A percentile compares a stretch with the other conserved stretches of the same genome.
phyloP scores from a whole-genome alignment of 495 filamentous ascomycete species.

The Talaromyces adpressus region DNA sequence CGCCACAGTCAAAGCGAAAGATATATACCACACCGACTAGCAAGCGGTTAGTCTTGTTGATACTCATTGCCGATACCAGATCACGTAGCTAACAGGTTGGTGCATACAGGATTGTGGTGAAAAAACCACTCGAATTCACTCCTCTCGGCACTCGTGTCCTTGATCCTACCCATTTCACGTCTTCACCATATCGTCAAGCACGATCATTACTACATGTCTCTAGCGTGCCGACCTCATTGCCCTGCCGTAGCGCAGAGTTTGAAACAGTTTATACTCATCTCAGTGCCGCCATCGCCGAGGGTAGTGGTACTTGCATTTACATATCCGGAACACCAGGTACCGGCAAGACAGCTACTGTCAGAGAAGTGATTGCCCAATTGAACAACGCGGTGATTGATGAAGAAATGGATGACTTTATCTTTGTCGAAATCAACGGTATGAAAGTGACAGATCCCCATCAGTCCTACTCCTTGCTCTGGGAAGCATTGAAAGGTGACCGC shows the following conservation, averaged over 20 bases:
- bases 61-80: not conserved
- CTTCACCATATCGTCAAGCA: slow-evolving; percentile 86
- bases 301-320: slow-evolving; percentile 92
- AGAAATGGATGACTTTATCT: slow-evolving; percentile 97
- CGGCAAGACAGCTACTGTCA: slow-evolving; percentile 95
- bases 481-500: slow-evolving; percentile 87
- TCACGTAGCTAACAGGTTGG: not conserved
- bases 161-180: slow-evolving; percentile 66
- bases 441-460: slow-evolving; percentile 98
- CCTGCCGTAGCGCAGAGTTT: slow-evolving; percentile 91
- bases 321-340: slow-evolving; percentile 99
- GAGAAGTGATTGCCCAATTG: slow-evolving; percentile 86
- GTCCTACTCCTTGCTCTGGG: slow-evolving; percentile 91
- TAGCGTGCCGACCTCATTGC: slow-evolving; percentile 78
- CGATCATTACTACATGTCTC: slow-evolving; percentile 88
- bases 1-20: slow-evolving; percentile 50
- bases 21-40: slow-evolving; percentile 62
- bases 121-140: slow-evolving; percentile 91
- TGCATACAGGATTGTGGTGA: slow-evolving; percentile 59
- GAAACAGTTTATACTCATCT: slow-evolving; percentile 86
- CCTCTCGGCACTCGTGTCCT: slow-evolving; percentile 84
- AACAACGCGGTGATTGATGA: slow-evolving; percentile 78
- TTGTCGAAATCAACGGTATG: slow-evolving; percentile 99
- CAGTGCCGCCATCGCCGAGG: slow-evolving; percentile 88
- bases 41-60: slow-evolving; percentile 42